These are phyloP conservation scores for Mycena sp. DNA, from an alignment of 1,284 basidiomycete genomes.

Conservation along the genomic window DNA sequence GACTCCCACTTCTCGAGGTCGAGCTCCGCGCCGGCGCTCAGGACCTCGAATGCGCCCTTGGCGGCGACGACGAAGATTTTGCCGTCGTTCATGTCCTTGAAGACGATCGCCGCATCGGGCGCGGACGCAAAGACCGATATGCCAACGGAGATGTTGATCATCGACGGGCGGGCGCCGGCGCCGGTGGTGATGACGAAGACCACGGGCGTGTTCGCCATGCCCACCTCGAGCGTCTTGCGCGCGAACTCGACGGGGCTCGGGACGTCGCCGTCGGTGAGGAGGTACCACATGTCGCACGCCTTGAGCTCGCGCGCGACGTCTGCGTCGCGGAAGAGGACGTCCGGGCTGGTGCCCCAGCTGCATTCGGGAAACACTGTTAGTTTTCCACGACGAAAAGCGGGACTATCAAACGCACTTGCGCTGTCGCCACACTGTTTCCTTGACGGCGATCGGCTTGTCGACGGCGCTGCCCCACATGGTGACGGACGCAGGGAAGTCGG, in stretches of 20 bases:
- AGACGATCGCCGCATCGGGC: constrained; percentile 25
- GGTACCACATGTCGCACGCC: constrained; percentile 18
- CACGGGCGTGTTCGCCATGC: constrained; percentile 29
- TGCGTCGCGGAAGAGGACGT: neutral
- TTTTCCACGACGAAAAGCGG: too few species aligned
- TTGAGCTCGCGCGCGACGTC: neutral
- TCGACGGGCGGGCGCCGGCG: neutral
- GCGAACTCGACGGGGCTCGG: constrained; percentile 24
- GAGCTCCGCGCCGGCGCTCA: constrained; percentile 19
- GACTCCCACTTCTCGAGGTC: constrained; percentile 26
- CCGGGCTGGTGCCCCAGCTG: neutral
- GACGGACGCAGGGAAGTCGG: constrained; percentile 14
- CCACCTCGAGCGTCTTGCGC: constrained; percentile 22
- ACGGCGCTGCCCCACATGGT: constrained; percentile 26
- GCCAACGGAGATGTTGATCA: constrained; percentile 24
- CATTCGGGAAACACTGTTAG: too few species aligned
- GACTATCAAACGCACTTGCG: constrained; percentile 27
- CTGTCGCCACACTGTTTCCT: constrained; percentile 6
- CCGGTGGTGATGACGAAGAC: constrained; percentile 26
- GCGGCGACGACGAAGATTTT: constrained; percentile 22
- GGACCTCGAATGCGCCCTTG: constrained; percentile 26
- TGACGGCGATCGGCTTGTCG: neutral
- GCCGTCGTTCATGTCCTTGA: constrained; percentile 8
- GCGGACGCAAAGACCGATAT: constrained; percentile 30
- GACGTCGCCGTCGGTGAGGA: constrained; percentile 24